Conservation (phyloP, 257 asterid genomes). For the Solanum lycopersicoides region DNA sequence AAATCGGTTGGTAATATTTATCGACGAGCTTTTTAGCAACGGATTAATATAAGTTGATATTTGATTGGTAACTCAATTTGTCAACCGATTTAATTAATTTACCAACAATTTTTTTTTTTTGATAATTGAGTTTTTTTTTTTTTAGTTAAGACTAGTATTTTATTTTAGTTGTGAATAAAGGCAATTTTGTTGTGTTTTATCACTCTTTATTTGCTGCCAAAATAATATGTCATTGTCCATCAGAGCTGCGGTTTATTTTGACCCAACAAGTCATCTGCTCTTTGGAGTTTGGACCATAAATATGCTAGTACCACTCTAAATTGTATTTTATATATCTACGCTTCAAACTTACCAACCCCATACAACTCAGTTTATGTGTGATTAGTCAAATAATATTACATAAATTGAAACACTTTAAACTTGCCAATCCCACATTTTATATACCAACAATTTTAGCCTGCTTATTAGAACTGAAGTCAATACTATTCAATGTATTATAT, state of each 20-base stretch:
- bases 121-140: too few relatives aligned
- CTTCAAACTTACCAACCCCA: too few relatives aligned
- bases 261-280: constrained; percentile 66
- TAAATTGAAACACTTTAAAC: not conserved
- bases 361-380: not conserved
- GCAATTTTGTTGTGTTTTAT: constrained; percentile 6
- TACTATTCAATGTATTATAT: not conserved
- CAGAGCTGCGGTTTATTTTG: constrained; percentile 38
- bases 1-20: too few relatives aligned
- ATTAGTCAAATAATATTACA: too few relatives aligned
- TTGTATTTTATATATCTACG: constrained; percentile 6
- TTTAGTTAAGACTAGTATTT: not conserved
- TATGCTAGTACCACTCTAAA: constrained; percentile 21
- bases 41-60: too few relatives aligned
- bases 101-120: too few relatives aligned
- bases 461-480: not conserved
- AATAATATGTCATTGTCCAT: constrained; percentile 28
- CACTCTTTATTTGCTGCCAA: not conserved
- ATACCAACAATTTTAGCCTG: constrained; percentile 20
- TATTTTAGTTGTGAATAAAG: constrained; percentile 9
- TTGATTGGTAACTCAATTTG: too few relatives aligned
- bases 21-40: too few relatives aligned
- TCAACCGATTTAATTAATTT: too few relatives aligned
- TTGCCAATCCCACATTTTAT: constrained; percentile 18
- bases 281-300: constrained; percentile 34